These are phyloP conservation scores for Cadophora gregata DNA, from an alignment of 2,329 filamentous ascomycete species.

Conservation along the genomic window DNA sequence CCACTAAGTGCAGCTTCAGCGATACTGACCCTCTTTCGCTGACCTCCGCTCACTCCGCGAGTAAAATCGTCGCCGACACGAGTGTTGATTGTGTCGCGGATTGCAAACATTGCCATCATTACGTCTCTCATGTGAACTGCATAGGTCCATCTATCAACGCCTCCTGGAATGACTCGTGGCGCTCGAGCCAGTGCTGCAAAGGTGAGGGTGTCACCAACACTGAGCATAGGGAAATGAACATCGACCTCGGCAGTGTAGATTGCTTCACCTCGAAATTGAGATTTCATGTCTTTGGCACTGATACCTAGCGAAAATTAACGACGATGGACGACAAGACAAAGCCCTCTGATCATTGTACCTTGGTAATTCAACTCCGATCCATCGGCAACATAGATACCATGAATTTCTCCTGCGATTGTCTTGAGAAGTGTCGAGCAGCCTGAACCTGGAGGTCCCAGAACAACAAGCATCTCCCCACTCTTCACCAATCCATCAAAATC, in stretches of 20 bases:
- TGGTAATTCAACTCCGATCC: background rate
- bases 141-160: background rate
- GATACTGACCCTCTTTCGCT: background rate
- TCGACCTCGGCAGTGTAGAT: background rate
- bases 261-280: background rate
- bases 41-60: background rate
- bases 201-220: conserved; percentile 3
- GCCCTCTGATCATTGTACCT: too few species aligned
- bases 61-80: background rate
- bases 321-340: too few species aligned
- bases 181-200: conserved; percentile 2
- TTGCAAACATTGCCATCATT: background rate
- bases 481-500: background rate
- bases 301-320: background rate
- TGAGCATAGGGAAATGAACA: background rate
- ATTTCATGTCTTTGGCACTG: background rate
- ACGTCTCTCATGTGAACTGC: background rate
- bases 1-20: background rate
- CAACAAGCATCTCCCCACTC: background rate
- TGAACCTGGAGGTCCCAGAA: background rate
- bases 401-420: background rate
- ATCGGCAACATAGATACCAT: background rate
- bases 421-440: background rate
- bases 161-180: conserved; percentile 1
- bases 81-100: background rate